A percentile compares a stretch with the other conserved stretches of the same genome.
These are phyloP conservation scores for Camellia lanceoleosa DNA, from an alignment of 148 eudicot species.

Conservation along the genomic window DNA sequence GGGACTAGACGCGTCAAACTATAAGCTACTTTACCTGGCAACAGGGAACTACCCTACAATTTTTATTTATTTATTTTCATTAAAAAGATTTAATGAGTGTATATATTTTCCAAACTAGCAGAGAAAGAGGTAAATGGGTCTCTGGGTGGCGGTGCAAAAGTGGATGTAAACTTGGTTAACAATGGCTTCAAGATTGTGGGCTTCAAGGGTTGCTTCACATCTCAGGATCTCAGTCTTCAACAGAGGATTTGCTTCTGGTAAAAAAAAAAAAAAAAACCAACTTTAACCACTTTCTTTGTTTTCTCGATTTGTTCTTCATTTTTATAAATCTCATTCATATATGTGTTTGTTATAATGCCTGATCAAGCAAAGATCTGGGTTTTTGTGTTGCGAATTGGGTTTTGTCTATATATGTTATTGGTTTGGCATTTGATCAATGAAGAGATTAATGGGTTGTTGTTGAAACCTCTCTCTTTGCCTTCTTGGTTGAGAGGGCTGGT, in stretches of 20 bases:
- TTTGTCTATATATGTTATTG: background rate
- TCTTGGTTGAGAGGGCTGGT: background rate
- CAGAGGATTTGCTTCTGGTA: slow-evolving; percentile 18
- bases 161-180: background rate
- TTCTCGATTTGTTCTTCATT: background rate
- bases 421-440: background rate
- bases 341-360: background rate
- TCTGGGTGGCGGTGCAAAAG: background rate
- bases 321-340: background rate
- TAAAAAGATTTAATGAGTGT: too few relatives aligned
- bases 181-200: slow-evolving; percentile 21
- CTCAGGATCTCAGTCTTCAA: slow-evolving; percentile 22
- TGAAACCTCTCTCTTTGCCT: background rate
- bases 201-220: slow-evolving; percentile 18
- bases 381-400: background rate
- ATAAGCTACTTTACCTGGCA: too few relatives aligned
- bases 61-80: too few relatives aligned
- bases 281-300: background rate
- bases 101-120: background rate
- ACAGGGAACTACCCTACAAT: too few relatives aligned
- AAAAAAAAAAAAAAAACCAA: too few relatives aligned
- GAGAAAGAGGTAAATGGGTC: background rate
- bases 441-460: background rate
- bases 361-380: background rate
- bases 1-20: too few relatives aligned